Base-by-base conservation (phyloP, 2,329 filamentous ascomycete species). In the Nothomitra cinnamomea region DNA sequence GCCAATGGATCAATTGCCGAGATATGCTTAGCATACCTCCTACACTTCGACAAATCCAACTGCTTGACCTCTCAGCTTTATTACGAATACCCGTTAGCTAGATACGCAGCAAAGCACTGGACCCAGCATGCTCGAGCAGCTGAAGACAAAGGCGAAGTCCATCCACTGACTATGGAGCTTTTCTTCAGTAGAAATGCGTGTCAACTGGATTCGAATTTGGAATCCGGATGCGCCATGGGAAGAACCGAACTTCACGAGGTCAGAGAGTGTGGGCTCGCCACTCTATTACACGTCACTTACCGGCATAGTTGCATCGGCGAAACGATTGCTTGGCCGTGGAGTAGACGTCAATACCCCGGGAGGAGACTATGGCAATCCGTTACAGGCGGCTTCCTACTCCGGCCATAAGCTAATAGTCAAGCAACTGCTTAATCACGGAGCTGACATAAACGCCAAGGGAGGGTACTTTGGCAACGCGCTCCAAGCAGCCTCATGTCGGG, bases 1-100 rank as follows among this genome's bases (percentile, higher is more conserved):
- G 52, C 52, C 36, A 52, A 36, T 8, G n/a, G 6, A 53, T 51
- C 19, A 1, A 51, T 53, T 17, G 22, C 42, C 15, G 22, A 53
- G 22, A 24, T n/a, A 15, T 53, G 52, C 21, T 19, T 53, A 2
- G 41, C 13, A 3, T 53, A 53, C 52, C 21, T 53, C 2, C 15
- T 38, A 15, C 36, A 52, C 10, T 52, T 52, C 36, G 6, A 42
- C 17, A 10, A 36, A 1, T 3, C 10, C 12, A 19, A 17, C 12
- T 38, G 13, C 8, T 42, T 52, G 17, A 51, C 24, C 28, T 7
- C 25, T 36, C 2, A 43, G 15, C 2, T 3, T 19, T 15, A n/a
- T 19, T 7, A 36, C 1, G 19, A 25, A 5, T 45, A 13, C 19
- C 50, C 50, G n/a, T 17, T 52, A 2, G 15, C 19, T 13, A 36